These are phyloP conservation scores for Venturia nashicola DNA, from an alignment of 2,329 filamentous ascomycete genomes.

Conservation along the genomic window DNA sequence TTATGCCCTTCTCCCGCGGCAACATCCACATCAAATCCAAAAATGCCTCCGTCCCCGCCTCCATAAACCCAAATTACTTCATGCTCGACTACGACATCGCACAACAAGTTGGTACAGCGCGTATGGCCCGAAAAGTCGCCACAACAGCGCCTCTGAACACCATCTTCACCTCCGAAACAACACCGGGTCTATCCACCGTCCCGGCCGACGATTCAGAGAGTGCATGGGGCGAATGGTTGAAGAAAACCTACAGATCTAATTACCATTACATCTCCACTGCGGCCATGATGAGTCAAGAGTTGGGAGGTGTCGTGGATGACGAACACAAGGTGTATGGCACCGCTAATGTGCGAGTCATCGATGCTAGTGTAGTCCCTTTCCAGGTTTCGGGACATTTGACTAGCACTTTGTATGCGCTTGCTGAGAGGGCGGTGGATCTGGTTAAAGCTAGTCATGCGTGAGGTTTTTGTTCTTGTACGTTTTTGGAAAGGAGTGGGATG, in stretches of 20 bases:
- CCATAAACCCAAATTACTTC: slow-evolving; percentile 9
- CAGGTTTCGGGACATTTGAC: slow-evolving; percentile 5
- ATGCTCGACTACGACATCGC: not conserved
- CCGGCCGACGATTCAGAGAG: not conserved
- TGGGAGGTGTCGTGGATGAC: slow-evolving; percentile 18
- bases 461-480: not conserved
- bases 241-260: not conserved
- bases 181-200: not conserved
- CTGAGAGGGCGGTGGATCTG: slow-evolving; percentile 10
- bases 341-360: slow-evolving; percentile 18
- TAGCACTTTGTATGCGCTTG: slow-evolving; percentile 7
- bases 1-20: slow-evolving; percentile 23
- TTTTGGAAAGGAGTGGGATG: too few species aligned
- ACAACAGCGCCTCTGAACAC: not conserved
- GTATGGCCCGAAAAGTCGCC: not conserved
- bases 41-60: not conserved
- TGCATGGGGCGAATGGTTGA: not conserved
- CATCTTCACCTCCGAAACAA: not conserved
- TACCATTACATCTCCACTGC: slow-evolving; percentile 16
- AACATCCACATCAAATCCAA: slow-evolving; percentile 17
- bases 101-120: not conserved
- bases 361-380: slow-evolving; percentile 15
- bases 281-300: slow-evolving; percentile 18
- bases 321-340: slow-evolving; percentile 18
- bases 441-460: not conserved